phyloP scores from a whole-genome alignment of 441 rosid species.

The Dalechampia spathulata region DNA sequence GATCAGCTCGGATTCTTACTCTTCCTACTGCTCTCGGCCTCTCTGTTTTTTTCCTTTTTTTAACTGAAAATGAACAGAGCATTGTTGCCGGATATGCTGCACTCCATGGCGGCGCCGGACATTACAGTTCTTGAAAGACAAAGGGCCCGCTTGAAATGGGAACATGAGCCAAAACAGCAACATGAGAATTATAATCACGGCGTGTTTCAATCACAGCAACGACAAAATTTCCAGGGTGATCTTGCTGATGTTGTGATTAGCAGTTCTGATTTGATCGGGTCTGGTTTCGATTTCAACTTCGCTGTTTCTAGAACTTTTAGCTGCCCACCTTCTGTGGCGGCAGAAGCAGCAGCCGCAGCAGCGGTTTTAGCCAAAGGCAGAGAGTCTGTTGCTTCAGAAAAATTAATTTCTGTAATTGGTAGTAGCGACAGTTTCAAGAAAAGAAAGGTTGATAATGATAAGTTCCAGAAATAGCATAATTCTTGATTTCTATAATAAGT shows the following conservation, averaged over 20 bases:
- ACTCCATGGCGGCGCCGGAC: conserved; percentile 29
- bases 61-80: conserved; percentile 23
- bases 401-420: conserved; percentile 18
- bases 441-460: conserved; percentile 46
- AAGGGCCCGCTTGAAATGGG: conserved; percentile 36
- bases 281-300: conserved; percentile 24
- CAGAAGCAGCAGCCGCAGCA: no score
- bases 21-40: no score
- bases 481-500: conserved; percentile 21
- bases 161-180: no score
- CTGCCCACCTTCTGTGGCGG: conserved; percentile 34
- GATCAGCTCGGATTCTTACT: no score
- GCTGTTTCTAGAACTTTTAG: conserved; percentile 40
- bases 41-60: neutral
- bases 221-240: conserved; percentile 28
- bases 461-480: conserved; percentile 19
- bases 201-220: conserved; percentile 20
- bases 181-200: conserved; percentile 11
- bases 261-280: conserved; percentile 22
- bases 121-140: conserved; percentile 62
- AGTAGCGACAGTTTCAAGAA: conserved; percentile 44
- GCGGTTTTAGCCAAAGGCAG: conserved; percentile 15
- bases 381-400: conserved; percentile 26
- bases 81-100: conserved; percentile 35
- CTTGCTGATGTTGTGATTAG: conserved; percentile 19